Percentiles rank a stretch among this genome's conserved stretches.
Evolutionary conservation across 306 rosid genomes (phyloP).

Genomic region (Delonix regia): DNA sequence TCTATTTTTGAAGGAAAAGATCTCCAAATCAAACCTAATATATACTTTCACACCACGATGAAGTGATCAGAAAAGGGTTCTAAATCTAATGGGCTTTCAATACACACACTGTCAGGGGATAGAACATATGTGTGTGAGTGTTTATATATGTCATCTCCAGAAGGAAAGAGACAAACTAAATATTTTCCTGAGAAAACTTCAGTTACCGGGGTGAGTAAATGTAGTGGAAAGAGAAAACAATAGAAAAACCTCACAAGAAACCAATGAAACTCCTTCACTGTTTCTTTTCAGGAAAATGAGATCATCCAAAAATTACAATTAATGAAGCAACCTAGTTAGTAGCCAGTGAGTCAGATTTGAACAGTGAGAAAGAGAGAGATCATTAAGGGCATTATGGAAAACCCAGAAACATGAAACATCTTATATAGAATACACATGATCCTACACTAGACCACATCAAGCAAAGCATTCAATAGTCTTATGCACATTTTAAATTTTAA

Average conservation of each 20-base stretch:
- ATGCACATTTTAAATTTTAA: no score
- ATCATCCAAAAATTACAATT: not conserved
- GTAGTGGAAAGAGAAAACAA: not conserved
- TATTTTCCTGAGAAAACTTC: not conserved
- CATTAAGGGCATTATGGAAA: not conserved
- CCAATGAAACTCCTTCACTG: not conserved
- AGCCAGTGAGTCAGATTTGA: not conserved
- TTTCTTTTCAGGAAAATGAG: not conserved
- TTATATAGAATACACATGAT: not conserved
- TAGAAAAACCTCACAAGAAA: not conserved
- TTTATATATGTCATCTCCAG: not conserved
- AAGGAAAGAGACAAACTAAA: not conserved
- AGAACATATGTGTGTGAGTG: not conserved
- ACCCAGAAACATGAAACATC: constrained; percentile 9
- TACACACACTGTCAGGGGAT: not conserved
- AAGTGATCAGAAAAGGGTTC: not conserved
- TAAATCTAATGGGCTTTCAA: not conserved
- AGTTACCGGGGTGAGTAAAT: no score
- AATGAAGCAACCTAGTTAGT: not conserved
- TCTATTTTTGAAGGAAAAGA: not conserved
- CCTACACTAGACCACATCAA: not conserved
- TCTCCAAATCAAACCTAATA: not conserved
- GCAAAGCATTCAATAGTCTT: not conserved
- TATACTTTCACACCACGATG: not conserved
- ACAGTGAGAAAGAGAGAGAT: not conserved